Percentiles rank a stretch among this genome's conserved stretches.
These are phyloP conservation scores for Nitzschia sp. DNA, from an alignment of 108 stramenopile species.

Conservation along the genomic window DNA sequence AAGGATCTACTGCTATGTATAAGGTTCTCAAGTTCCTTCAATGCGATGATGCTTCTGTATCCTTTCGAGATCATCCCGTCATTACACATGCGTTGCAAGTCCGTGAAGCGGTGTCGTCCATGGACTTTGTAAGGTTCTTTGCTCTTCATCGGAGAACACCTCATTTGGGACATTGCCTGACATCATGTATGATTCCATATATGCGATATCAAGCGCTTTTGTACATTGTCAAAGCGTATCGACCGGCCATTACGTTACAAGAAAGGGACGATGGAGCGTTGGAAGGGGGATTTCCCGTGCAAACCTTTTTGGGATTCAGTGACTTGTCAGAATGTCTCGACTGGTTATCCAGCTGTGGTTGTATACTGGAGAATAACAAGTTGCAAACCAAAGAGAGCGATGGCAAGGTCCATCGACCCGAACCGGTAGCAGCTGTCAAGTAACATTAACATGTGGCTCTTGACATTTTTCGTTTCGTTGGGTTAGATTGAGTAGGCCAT, in stretches of 20 bases:
- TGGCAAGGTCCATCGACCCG: conserved; percentile 35
- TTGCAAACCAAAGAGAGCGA: conserved; percentile 59
- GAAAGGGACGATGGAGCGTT: background rate
- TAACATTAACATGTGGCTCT: background rate
- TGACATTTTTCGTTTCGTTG: no score
- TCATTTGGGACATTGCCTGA: conserved; percentile 61
- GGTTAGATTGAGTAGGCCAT: no score
- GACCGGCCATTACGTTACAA: conserved; percentile 51
- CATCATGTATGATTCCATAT: conserved; percentile 64
- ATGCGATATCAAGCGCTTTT: conserved; percentile 58
- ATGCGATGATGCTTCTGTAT: background rate
- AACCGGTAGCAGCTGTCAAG: background rate
- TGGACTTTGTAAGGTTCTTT: conserved; percentile 73
- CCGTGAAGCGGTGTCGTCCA: conserved; percentile 62
- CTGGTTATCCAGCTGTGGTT: conserved; percentile 61
- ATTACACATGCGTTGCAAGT: conserved; percentile 71
- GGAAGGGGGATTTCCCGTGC: background rate
- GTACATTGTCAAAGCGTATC: conserved; percentile 64
- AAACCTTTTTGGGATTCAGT: no score
- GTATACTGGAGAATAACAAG: conserved; percentile 39
- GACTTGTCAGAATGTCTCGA: conserved; percentile 28
- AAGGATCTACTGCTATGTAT: conserved; percentile 62
- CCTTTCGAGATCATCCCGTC: conserved; percentile 35
- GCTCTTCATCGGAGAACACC: conserved; percentile 47
- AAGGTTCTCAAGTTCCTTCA: conserved; percentile 58